Base-by-base conservation (phyloP, 352 stramenopile species). In the Globisporangium camurandrum region DNA sequence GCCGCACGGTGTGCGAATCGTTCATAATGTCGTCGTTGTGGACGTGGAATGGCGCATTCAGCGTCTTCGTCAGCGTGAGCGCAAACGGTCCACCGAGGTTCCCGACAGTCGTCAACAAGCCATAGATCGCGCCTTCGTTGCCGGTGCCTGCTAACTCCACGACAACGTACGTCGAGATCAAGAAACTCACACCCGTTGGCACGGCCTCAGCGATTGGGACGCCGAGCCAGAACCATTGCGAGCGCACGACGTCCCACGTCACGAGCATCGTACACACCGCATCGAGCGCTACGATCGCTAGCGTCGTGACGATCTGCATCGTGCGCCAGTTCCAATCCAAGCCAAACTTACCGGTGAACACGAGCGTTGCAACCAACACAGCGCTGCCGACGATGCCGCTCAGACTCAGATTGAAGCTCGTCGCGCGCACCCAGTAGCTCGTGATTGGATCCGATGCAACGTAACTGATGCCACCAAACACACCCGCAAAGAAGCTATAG, bases 71-170 rank as follows among this genome's bases (percentile, higher is more conserved):
- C 2, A 69, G 51, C 8, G 56, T 71, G 11, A 55, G 62, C n/a
- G 57, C 64, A 51, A 80, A 74, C 16, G 64, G 59, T 4, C 51
- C 53, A 1, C 60, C 56, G 22, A 76, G 60, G 19, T 67, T 73
- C 20, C 52, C 57, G 24, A 76, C 56, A 12, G 69, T 75, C 12
- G 66, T 72, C 46, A 76, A 53, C 23, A 80, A 55, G 9, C 66
- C 66, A 30, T 75, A 80, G 49, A 76, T 64, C 26, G 66, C 65
- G 4, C 61, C 69, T 69, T 80, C 69, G 37, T 76, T 69, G n/a
- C 69, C 69, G 22, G 63, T 54, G 24, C 64, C 64, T 16, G 69
- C 42, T 2, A 80, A 47, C 30, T 34, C 30, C 8, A 34, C 30
- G 2, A 34, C 30, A 1, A 34, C 3, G 30, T 34, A 34, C 30